These are phyloP conservation scores for Kurtzmaniella fragi DNA, from an alignment of 805 yeast species.

Conservation along the genomic window DNA sequence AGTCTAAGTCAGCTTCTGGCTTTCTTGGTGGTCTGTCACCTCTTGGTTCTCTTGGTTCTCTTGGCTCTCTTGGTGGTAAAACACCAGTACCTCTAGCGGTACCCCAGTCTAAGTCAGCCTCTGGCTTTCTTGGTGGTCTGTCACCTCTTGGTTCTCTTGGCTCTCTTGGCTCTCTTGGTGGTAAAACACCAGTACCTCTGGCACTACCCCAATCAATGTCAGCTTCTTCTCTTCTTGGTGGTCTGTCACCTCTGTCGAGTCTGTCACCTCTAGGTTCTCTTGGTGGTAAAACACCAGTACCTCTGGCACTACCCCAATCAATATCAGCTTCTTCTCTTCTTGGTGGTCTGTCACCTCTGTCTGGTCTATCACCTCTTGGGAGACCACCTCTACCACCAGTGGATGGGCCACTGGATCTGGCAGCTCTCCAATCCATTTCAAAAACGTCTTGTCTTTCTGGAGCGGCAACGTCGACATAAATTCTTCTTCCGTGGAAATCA, in stretches of 20 bases:
- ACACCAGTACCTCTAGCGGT: constrained; percentile 37
- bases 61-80: constrained; percentile 34
- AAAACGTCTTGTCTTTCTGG: constrained; percentile 44
- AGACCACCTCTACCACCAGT: constrained; percentile 10
- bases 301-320: constrained; percentile 46
- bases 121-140: constrained; percentile 38
- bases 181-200: constrained; percentile 23
- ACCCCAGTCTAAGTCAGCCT: constrained; percentile 60
- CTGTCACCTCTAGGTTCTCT: constrained; percentile 22
- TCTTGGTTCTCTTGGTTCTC: constrained; percentile 16
- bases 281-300: constrained; percentile 23
- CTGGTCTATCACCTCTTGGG: constrained; percentile 10
- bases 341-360: constrained; percentile 20
- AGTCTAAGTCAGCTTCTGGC: constrained; percentile 37
- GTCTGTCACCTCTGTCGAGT: constrained; percentile 18
- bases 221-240: constrained; percentile 32
- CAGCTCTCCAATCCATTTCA: constrained; percentile 43
- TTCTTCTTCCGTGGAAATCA: constrained; percentile 45
- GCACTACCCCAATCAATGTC: constrained; percentile 48
- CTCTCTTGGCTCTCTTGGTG: constrained; percentile 31
- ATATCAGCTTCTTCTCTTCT: constrained; percentile 37
- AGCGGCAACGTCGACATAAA: constrained; percentile 55
- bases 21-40: constrained; percentile 23
- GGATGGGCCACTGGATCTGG: constrained; percentile 19
- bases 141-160: constrained; percentile 20